A percentile compares a stretch with the other conserved stretches of the same genome.
phyloP scores from a whole-genome alignment of 805 yeast species.

The Candida broadrunensis region DNA sequence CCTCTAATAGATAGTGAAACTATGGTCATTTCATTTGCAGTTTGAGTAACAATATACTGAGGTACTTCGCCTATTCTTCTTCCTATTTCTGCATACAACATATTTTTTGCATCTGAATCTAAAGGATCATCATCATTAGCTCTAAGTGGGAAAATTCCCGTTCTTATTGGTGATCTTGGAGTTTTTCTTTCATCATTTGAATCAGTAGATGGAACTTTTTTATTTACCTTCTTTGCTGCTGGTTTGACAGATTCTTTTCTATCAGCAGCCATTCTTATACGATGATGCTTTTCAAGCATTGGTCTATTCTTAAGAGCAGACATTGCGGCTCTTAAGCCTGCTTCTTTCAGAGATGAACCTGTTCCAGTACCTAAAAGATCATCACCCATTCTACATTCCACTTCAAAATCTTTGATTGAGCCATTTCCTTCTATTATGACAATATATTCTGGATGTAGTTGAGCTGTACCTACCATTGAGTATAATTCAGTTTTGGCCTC shows the following conservation, averaged over 20 bases:
- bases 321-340: constrained; percentile 86
- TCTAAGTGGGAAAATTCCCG: constrained; percentile 22
- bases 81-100: constrained; percentile 36
- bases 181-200: constrained; percentile 2
- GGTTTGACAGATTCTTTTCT: constrained; percentile 11
- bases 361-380: constrained; percentile 70
- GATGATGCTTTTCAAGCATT: constrained; percentile 61
- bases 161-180: constrained; percentile 8
- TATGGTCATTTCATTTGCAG: constrained; percentile 18
- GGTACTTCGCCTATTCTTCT: constrained; percentile 33
- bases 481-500: constrained; percentile 80
- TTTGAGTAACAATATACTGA: constrained; percentile 24
- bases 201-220: constrained; percentile 1
- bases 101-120: constrained; percentile 36
- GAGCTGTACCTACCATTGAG: constrained; percentile 74
- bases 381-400: constrained; percentile 62
- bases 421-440: constrained; percentile 47
- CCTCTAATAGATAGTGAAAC: constrained; percentile 31
- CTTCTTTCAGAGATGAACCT: constrained; percentile 69
- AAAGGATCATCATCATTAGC: constrained; percentile 21
- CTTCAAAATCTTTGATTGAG: constrained; percentile 50
- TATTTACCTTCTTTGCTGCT: constrained; percentile 2
- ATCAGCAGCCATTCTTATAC: constrained; percentile 38
- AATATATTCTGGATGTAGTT: constrained; percentile 58
- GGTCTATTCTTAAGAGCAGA: constrained; percentile 60